Evolutionary conservation across 352 stramenopile species (phyloP), one percentile per base, ranked within the genome.

Genomic region (Globisporangium heterothallicum): DNA sequence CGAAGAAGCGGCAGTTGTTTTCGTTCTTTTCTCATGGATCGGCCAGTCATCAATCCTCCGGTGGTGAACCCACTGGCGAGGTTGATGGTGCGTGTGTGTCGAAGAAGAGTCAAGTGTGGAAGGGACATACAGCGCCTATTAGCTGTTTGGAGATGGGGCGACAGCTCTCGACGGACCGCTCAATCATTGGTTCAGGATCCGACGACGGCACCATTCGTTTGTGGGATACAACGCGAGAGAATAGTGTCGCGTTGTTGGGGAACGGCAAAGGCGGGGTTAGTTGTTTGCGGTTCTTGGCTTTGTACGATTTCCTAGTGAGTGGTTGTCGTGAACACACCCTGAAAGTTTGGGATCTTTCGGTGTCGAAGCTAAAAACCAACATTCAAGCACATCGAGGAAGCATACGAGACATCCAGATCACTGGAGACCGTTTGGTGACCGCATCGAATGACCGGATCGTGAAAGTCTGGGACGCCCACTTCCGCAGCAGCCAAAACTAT

Each of bases 381-480:
- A 67, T 89, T 14, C 40, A 49, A 18, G 78, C 78, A 16, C 83
- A 93, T 29, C 68, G 72, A 22, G 66, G 72, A 16, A 60, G 61
- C 26, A 58, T 91, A 34, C 72, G 74, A 1, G 80, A 86, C 32
- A 58, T 93, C 7, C 78, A 93, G 55, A 66, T 88, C 51, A 87
- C 80, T 0, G 83, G 78, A 19, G 73, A 85, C 6, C 67, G 79
- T 8, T 59, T 93, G 25, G 79, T 91, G 49, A 89, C 80, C 12
- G 78, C 83, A 4, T 66, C 63, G 14, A 91, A 86, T 49, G 83
- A 93, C 53, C 78, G 83, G 18, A 72, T 76, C 5, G 76, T 78
- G 2, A 91, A 91, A 43, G 72, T 93, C 40, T 91, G 83, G 83
- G 83, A 93, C 55, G 79, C 74, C 0, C 44, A 74, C 41, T 90